phyloP scores from a whole-genome alignment of 176 grass and related monocot species.

The Chloris gayana region DNA sequence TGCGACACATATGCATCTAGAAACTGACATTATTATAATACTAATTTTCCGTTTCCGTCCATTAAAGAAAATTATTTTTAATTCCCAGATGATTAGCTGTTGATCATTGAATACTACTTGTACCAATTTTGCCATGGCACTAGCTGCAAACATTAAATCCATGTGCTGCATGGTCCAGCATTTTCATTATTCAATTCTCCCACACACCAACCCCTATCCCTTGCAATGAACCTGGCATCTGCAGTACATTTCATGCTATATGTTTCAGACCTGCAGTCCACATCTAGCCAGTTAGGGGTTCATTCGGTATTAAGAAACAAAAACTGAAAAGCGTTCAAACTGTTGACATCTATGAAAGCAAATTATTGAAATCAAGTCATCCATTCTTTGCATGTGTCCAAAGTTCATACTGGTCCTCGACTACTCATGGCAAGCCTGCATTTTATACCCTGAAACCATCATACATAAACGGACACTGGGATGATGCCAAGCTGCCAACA shows the following conservation, averaged over 20 bases:
- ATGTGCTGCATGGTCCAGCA: constrained; percentile 42
- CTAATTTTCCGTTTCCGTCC: neutral
- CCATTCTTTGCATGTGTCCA: constrained; percentile 16
- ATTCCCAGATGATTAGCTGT: constrained; percentile 22
- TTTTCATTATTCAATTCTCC: constrained; percentile 36
- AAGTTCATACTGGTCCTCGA: constrained; percentile 17
- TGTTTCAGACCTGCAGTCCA: constrained; percentile 42
- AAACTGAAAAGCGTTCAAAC: neutral
- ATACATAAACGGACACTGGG: constrained; percentile 43
- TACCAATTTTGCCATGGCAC: constrained; percentile 43
- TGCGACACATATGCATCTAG: constrained; percentile 26
- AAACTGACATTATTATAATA: constrained; percentile 6
- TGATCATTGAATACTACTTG: constrained; percentile 48
- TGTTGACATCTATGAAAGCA: constrained; percentile 12
- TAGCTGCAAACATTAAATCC: constrained; percentile 56
- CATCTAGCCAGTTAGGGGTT: constrained; percentile 33
- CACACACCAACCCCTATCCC: constrained; percentile 27
- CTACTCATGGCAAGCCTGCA: constrained; percentile 36
- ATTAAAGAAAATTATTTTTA: neutral
- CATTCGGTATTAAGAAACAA: constrained; percentile 10
- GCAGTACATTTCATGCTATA: constrained; percentile 37
- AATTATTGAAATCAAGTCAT: neutral
- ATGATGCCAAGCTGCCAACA: constrained; percentile 49
- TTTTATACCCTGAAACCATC: constrained; percentile 27
- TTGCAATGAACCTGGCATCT: constrained; percentile 51